Evolutionary conservation across 495 filamentous ascomycete genomes (phyloP), one percentile per base, ranked within the genome.

Genomic region (Penicillium flavigenum): DNA sequence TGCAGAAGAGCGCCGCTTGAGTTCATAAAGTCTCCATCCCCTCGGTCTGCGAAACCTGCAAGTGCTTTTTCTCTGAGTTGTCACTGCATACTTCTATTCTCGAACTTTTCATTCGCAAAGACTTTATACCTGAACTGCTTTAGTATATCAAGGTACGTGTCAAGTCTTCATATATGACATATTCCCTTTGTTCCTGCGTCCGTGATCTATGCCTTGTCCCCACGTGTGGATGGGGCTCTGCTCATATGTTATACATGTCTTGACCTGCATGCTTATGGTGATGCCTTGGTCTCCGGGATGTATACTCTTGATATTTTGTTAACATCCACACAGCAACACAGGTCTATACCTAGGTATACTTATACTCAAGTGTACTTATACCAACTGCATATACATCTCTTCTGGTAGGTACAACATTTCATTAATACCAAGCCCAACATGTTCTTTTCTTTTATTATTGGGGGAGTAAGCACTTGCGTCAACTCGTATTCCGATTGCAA

Each of bases 21-120:
- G 68, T 66, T 67, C 67, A 71, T 78, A 73, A 78, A 72, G 67
- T 56, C 63, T 66, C 61, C 54, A 57, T 66, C 42, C 65, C 68
- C 71, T 71, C 69, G 36, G 36, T 62, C 59, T 64, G 52, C 59
- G 55, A 54, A 59, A 63, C 56, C 60, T 61, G 64, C 62, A 67
- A 72, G 66, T 66, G 67, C 63, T 72, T 68, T 65, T 53, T 58
- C 58, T 60, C 56, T 68, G 63, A 52, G 68, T 71, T 68, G 58
- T 60, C 63, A 63, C 64, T 66, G 50, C 63, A 62, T 66, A 54
- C 54, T 49, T 52, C 16, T n/a, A 16, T 52, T 19, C n/a, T 48
- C 10, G 34, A 19, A 29, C 51, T 32, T 46, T n/a, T 43, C 46
- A 57, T 61, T 58, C 47, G 54, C 27, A 52, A 60, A 58, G 44